Evolutionary conservation across 2,329 filamentous ascomycete genomes (phyloP).

Genomic region (Epichloe sylvatica): DNA sequence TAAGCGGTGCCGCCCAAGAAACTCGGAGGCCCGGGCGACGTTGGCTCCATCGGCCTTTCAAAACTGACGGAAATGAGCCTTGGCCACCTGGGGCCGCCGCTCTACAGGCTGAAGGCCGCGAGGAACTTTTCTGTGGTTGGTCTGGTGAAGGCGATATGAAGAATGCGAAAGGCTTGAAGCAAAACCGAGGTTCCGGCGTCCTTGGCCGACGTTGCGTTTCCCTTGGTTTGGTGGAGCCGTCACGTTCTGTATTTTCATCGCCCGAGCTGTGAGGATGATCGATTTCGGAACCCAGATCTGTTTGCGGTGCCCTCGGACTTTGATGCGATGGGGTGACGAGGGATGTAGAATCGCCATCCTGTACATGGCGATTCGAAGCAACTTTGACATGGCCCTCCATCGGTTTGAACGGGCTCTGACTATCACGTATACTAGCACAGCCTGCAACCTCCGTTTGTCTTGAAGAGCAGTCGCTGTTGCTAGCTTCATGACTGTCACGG

Average conservation of each 20-base stretch:
- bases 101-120: background rate
- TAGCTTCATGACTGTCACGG: background rate
- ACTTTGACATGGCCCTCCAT: background rate
- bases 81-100: background rate
- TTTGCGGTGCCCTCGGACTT: constrained; percentile 10
- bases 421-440: background rate
- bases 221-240: background rate
- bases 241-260: background rate
- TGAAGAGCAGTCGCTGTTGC: background rate
- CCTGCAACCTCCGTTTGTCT: background rate
- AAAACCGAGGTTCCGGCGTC: constrained; percentile 34
- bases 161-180: constrained; percentile 36
- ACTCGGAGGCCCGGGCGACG: background rate
- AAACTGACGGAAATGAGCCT: constrained; percentile 16
- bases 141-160: constrained; percentile 38
- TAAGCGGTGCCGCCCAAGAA: constrained; percentile 4
- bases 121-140: constrained; percentile 7
- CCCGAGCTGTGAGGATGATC: background rate
- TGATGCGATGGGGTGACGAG: constrained; percentile 5
- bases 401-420: background rate
- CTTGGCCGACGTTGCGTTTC: constrained; percentile 12
- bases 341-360: background rate
- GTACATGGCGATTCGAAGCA: background rate
- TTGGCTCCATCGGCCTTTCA: constrained; percentile 16
- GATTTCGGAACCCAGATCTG: background rate